phyloP scores from a whole-genome alignment of 1,284 basidiomycete species.

The Malassezia dermatis region DNA sequence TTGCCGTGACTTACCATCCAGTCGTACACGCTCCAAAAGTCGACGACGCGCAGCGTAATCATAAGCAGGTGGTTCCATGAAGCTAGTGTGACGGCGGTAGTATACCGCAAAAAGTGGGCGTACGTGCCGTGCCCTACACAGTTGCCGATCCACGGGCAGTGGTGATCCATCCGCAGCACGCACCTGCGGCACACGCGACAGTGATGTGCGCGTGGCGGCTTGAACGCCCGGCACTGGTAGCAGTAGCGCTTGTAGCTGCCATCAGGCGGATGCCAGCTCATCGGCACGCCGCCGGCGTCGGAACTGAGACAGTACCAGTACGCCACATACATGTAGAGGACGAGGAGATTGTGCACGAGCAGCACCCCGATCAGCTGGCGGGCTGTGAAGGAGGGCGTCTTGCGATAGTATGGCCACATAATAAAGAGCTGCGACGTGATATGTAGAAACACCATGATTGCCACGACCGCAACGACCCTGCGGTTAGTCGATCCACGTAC shows the following conservation, averaged over 20 bases:
- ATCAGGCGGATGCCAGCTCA: slow-evolving; percentile 25
- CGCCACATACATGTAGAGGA: slow-evolving; percentile 26
- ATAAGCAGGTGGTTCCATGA: slow-evolving; percentile 51
- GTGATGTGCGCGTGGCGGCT: slow-evolving; percentile 64
- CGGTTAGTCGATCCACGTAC: slow-evolving; percentile 6
- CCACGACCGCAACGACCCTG: slow-evolving; percentile 22
- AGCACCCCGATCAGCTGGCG: slow-evolving; percentile 61
- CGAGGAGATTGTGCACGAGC: slow-evolving; percentile 66
- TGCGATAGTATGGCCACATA: slow-evolving; percentile 33
- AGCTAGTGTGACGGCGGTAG: slow-evolving; percentile 79
- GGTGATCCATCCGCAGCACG: slow-evolving; percentile 65
- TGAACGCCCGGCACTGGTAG: slow-evolving; percentile 52
- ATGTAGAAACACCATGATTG: slow-evolving; percentile 32
- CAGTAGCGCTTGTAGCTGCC: slow-evolving; percentile 28
- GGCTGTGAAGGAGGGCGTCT: slow-evolving; percentile 44
- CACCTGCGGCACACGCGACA: slow-evolving; percentile 65
- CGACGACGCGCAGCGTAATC: slow-evolving; percentile 26
- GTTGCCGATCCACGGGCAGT: slow-evolving; percentile 62
- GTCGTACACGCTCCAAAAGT: slow-evolving; percentile 26
- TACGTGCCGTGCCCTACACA: slow-evolving; percentile 67
- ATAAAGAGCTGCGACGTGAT: slow-evolving; percentile 33
- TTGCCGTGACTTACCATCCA: slow-evolving; percentile 7
- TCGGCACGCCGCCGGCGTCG: slow-evolving; percentile 35
- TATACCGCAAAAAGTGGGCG: slow-evolving; percentile 79
- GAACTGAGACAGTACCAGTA: slow-evolving; percentile 34